Evolutionary conservation across 176 grass and related monocot genomes (phyloP).

Genomic region (Phragmites australis): DNA sequence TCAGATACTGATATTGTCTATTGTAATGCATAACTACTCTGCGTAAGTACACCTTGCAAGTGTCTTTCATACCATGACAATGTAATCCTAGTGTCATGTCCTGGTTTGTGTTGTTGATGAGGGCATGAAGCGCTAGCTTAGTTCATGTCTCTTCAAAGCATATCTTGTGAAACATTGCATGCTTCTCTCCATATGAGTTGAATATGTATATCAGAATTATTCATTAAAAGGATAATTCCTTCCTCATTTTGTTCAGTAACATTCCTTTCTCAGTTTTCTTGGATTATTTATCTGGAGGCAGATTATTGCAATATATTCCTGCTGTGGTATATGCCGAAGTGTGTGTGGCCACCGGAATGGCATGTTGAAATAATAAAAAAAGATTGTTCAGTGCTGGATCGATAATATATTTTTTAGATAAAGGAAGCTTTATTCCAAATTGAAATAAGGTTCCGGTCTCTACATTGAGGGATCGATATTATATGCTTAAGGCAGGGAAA

Average conservation of each 20-base stretch:
- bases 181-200: not conserved
- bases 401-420: not conserved
- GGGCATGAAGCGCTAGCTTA: not conserved
- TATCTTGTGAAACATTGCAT: slow-evolving; percentile 11
- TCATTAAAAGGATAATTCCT: not conserved
- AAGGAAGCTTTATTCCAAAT: no score
- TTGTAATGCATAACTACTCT: not conserved
- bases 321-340: not conserved
- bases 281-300: slow-evolving; percentile 18
- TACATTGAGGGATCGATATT: slow-evolving; percentile 3
- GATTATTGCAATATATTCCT: not conserved
- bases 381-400: not conserved
- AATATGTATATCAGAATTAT: not conserved
- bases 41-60: not conserved
- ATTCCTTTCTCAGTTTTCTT: slow-evolving; percentile 12
- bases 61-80: not conserved
- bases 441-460: no score
- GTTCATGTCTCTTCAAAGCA: slow-evolving; percentile 9
- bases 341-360: not conserved
- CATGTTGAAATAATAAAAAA: not conserved
- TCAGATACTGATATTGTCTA: not conserved
- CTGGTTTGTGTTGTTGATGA: slow-evolving; percentile 12
- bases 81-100: not conserved
- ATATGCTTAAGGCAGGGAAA: not conserved
- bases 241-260: not conserved